These are phyloP conservation scores for Auxenochlorella pyrenoidosa DNA, from an alignment of 139 green algal species.

Conservation along the genomic window DNA sequence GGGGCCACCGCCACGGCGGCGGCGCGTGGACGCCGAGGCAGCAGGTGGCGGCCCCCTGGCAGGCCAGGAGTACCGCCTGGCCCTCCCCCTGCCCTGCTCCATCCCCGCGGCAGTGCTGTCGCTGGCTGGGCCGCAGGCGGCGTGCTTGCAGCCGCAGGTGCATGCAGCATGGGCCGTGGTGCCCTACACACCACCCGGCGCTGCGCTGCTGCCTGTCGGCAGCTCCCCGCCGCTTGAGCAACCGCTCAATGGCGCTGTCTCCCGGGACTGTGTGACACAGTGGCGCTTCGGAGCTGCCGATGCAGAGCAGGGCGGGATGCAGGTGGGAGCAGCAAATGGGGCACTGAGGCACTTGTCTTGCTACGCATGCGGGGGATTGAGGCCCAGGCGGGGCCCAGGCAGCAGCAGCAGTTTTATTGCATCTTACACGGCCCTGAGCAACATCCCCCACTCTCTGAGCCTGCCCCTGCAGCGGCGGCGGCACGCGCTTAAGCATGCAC, in stretches of 20 bases:
- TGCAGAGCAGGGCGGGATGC: background rate
- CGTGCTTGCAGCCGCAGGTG: background rate
- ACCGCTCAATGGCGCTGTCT: background rate
- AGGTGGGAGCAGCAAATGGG: background rate
- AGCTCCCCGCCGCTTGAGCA: background rate
- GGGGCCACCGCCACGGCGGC: background rate
- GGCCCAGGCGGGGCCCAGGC: too few species aligned
- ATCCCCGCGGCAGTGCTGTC: background rate
- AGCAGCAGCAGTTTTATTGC: background rate
- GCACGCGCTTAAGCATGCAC: background rate
- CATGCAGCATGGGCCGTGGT: background rate
- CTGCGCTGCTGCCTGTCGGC: background rate
- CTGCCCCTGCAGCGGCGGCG: background rate
- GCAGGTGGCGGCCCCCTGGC: background rate
- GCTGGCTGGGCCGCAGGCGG: background rate
- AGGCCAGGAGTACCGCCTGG: background rate
- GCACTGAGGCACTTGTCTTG: background rate
- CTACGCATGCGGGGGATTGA: background rate
- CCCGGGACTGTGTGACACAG: background rate
- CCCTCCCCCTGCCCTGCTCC: background rate
- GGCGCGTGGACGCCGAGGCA: background rate
- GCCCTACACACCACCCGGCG: too few species aligned
- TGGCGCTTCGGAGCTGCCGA: background rate
- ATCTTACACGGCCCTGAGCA: background rate
- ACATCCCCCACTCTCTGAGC: background rate